phyloP scores from a whole-genome alignment of 495 filamentous ascomycete genomes.

The Aspergillus steynii region DNA sequence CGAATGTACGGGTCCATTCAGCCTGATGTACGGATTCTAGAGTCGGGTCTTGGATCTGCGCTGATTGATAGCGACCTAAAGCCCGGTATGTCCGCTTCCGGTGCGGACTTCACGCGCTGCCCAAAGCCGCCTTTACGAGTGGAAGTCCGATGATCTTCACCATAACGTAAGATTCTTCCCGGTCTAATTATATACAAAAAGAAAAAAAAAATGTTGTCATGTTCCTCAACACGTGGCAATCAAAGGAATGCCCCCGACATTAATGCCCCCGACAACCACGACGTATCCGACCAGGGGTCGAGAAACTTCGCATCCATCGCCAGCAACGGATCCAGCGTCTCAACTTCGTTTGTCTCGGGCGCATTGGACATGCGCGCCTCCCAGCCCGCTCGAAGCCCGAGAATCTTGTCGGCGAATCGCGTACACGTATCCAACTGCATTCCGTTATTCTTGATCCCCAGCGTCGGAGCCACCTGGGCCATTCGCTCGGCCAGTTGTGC shows the following conservation, averaged over 20 bases:
- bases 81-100: no score
- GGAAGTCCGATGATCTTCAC: no score
- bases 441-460: background rate
- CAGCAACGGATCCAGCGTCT: background rate
- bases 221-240: no score
- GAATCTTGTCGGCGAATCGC: background rate
- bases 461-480: background rate
- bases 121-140: no score
- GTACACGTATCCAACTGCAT: background rate
- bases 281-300: background rate
- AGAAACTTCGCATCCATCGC: background rate
- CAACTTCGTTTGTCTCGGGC: background rate
- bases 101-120: no score
- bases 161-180: no score
- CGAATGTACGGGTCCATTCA: no score
- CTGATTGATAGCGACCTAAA: no score
- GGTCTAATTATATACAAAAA: no score
- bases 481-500: background rate
- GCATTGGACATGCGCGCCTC: background rate
- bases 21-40: no score
- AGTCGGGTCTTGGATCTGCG: no score
- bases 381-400: background rate
- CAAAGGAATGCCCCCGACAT: background rate
- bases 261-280: background rate
- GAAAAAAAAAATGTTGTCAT: no score